Evolutionary conservation across 768 basidiomycete species (phyloP).

Genomic region (Hebeloma cylindrosporum): DNA sequence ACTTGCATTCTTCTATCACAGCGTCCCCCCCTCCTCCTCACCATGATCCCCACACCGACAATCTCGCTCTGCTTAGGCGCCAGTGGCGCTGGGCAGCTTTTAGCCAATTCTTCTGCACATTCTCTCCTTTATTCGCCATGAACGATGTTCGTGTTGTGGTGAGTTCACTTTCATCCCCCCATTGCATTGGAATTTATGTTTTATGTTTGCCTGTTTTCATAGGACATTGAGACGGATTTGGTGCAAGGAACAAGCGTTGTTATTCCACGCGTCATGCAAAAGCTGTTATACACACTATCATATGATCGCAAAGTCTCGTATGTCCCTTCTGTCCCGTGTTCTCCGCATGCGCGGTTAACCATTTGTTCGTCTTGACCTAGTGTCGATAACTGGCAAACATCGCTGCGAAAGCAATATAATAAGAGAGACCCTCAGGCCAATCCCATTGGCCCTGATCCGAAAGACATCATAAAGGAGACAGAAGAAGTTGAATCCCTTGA

Average conservation of each 20-base stretch:
- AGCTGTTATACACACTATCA: conserved; percentile 70
- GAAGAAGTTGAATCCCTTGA: too few relatives aligned
- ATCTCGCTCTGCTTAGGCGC: conserved; percentile 59
- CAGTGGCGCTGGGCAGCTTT: conserved; percentile 95
- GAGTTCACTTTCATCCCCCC: conserved; percentile 23
- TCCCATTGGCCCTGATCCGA: conserved; percentile 67
- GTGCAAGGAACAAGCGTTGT: conserved; percentile 56
- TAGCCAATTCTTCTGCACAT: conserved; percentile 87
- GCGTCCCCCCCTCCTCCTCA: conserved; percentile 25
- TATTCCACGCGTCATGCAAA: conserved; percentile 72
- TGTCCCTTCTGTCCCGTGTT: conserved; percentile 30
- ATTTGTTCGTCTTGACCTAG: conserved; percentile 38
- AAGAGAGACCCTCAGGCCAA: conserved; percentile 70
- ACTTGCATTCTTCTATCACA: conserved; percentile 30
- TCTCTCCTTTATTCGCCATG: conserved; percentile 70
- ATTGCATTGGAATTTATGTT: conserved; percentile 9
- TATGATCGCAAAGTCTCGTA: conserved; percentile 82
- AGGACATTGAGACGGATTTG: conserved; percentile 84
- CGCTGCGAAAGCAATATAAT: conserved; percentile 73
- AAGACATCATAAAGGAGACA: conserved; percentile 4
- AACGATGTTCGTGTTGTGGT: conserved; percentile 69
- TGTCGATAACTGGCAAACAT: conserved; percentile 75
- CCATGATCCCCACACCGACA: conserved; percentile 30
- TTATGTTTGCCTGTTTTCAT: conserved; percentile 14
- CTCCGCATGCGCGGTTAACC: neutral